Evolutionary conservation across 257 asterid genomes (phyloP).

Genomic region (Solanum peruvianum): DNA sequence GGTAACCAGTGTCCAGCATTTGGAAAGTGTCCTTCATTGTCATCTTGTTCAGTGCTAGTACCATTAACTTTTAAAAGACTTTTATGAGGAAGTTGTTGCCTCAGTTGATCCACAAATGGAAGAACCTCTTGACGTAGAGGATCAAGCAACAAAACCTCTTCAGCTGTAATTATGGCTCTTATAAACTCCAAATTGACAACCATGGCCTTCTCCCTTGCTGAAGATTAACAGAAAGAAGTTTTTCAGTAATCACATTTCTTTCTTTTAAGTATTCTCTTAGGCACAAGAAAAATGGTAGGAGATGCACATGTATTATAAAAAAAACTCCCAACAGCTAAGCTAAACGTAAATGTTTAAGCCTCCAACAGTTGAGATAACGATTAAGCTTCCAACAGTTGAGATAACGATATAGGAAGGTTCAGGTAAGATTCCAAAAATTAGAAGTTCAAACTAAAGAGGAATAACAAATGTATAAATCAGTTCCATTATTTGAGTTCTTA

Average conservation of each 20-base stretch:
- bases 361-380: background rate
- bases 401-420: background rate
- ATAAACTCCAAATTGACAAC: conserved; percentile 88
- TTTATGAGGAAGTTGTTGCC: conserved; percentile 60
- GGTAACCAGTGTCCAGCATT: conserved; percentile 47
- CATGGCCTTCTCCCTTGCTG: conserved; percentile 99
- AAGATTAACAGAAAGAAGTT: background rate
- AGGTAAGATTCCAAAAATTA: background rate
- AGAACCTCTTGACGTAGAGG: conserved; percentile 94
- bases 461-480: background rate
- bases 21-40: conserved; percentile 40
- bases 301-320: background rate
- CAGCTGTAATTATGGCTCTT: conserved; percentile 92
- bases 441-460: background rate
- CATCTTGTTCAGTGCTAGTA: conserved; percentile 30
- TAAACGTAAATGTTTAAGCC: background rate
- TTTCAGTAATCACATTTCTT: background rate
- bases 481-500: background rate
- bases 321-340: background rate
- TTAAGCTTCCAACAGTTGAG: background rate
- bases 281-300: background rate
- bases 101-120: conserved; percentile 95
- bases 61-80: conserved; percentile 16
- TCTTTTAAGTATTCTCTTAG: background rate
- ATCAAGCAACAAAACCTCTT: conserved; percentile 87